Evolutionary conservation across 1,284 basidiomycete genomes (phyloP), one percentile per base, ranked within the genome.

Genomic region (Microbotryum lychnidis-dioicae): DNA sequence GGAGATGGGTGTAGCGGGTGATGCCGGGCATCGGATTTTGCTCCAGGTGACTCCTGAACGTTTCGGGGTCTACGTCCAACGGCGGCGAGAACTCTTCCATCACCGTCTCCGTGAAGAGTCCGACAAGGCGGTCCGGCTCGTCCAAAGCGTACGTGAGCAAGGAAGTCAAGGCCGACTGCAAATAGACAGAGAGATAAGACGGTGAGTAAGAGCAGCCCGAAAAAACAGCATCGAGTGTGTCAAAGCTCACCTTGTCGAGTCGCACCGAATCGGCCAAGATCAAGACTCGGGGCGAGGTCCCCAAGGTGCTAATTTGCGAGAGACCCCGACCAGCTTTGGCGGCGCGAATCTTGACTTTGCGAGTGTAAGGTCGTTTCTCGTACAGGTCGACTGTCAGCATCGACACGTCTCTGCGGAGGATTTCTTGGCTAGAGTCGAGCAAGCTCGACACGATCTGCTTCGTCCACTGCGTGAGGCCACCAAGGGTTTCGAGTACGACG

Each of bases 221-320:
- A 18, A 2, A 50, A n/a, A 6, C 18, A 29, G 20, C 25, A 27
- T 20, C 12, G n/a, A 6, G 20, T 12, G 25, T 12, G 37, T 42
- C 16, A 23, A 9, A 2, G 23, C 57, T 27, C 21, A 64, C 65
- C 57, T 64, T 64, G 59, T 67, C 65, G 47, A 63, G 48, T 21
- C 45, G n/a, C 21, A 67, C 58, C 50, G 50, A 62, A 45, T 67
- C 65, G 58, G 62, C 64, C 4, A 67, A 21, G 7, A 67, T 20
- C 2, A 67, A 44, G 3, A 67, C 60, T 2, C 46, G 27, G 31
- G 64, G 62, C 4, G 50, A 18, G 45, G 47, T 55, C 23, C 51
- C 57, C 8, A 57, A 25, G n/a, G 44, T 42, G 2, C 29, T 57
- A 5, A 67, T 20, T 25, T 62, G 52, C 9, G 46, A 8, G 23